A percentile compares a stretch with the other conserved stretches of the same genome.
phyloP scores from a whole-genome alignment of 2,329 filamentous ascomycete species.

The Fusarium sarcochroum region DNA sequence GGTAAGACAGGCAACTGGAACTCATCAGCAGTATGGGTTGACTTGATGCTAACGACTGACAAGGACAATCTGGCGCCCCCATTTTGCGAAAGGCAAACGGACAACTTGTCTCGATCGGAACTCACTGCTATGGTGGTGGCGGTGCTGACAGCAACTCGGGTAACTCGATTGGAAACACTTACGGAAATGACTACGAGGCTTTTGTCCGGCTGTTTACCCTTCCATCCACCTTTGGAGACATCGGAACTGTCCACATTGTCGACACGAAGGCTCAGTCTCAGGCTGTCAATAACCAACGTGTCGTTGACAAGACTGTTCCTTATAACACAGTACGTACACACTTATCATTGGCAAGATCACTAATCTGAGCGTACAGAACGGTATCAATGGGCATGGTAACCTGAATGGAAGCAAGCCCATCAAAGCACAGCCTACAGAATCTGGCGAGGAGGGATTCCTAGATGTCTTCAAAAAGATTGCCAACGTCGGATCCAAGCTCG shows the following conservation, averaged over 20 bases:
- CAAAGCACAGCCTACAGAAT: neutral
- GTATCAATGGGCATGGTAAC: neutral
- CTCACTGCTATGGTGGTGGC: conserved; percentile 49
- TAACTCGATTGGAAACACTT: conserved; percentile 41
- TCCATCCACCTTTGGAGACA: conserved; percentile 11
- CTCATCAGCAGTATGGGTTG: neutral
- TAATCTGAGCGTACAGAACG: neutral
- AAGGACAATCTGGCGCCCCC: conserved; percentile 51
- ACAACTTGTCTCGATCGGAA: conserved; percentile 45
- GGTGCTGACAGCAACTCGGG: conserved; percentile 46
- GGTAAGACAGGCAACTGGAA: conserved; percentile 38
- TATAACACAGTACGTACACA: neutral
- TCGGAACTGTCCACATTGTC: conserved; percentile 5
- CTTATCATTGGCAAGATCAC: neutral
- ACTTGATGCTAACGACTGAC: conserved; percentile 28
- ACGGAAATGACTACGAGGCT: conserved; percentile 45
- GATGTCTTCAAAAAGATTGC: conserved; percentile 42
- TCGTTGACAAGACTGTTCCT: neutral
- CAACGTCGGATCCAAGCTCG: conserved; percentile 7
- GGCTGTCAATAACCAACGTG: neutral
- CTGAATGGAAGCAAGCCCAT: conserved; percentile 2
- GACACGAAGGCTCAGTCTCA: neutral
- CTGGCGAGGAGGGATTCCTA: conserved; percentile 39
- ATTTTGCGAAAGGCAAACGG: conserved; percentile 38
- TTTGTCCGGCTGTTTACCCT: conserved; percentile 32